Base-by-base conservation (phyloP, 2,329 filamentous ascomycete genomes). In the Fusarium lateritium region DNA sequence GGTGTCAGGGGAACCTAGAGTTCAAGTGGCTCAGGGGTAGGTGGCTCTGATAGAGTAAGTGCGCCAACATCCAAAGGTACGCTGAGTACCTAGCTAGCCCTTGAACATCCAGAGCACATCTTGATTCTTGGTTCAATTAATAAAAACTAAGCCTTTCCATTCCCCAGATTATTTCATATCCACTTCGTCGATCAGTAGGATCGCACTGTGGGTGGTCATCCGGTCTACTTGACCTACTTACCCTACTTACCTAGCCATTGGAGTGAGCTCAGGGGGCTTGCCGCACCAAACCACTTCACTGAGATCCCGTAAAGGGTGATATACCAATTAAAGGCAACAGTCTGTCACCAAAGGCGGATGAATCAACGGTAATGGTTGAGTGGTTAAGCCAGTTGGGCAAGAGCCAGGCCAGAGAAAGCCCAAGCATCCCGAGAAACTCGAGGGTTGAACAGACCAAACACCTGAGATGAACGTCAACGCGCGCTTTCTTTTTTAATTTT, bases 381-480 rank as follows among this genome's bases (percentile, higher is more conserved):
- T 26, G 49, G 33, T 58, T 39, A 45, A 51, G 13, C 8, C 28
- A 24, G 24, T 6, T 24, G 28, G 10, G 4, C 28, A 22, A 15
- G 3, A 8, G 13, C 13, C 19, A 14, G 38, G 19, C 21, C 19
- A 24, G 24, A 24, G 10, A 15, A 14, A 5, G 8, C 39, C 39
- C 17, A 24, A 40, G 8, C 7, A 10, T 9, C 21, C 39, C 38
- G 8, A 21, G 38, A 19, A 13, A 7, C n/a, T 21, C n/a, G n/a
- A 6, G 6, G 9, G 14, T 21, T 11, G n/a, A 14, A n/a, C 14
- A 13, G 22, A 46, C 33, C 19, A 42, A 13, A 46, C 52, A 17
- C 49, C 34, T 34, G 24, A 39, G 56, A 46, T 31, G n/a, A 55
- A 46, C 33, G 42, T 42, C 26, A 45, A 7, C 14, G 49, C 49